Evolutionary conservation across 148 eudicot species (phyloP).

Genomic region (Rhododendron ovatum): DNA sequence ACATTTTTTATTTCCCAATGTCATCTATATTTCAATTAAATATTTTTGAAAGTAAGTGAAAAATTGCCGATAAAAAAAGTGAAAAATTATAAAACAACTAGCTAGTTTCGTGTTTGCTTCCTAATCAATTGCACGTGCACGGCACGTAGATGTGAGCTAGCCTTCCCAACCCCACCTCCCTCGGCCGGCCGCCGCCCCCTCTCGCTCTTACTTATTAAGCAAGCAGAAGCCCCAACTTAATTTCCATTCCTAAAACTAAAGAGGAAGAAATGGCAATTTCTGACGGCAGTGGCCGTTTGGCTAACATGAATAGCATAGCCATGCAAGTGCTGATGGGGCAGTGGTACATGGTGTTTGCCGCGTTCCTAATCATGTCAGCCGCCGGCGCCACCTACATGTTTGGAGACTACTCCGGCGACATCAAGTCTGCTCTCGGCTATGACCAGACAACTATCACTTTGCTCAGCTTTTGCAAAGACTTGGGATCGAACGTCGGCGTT

Average conservation of each 20-base stretch:
- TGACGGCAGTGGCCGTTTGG: background rate
- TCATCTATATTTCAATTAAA: too few relatives aligned
- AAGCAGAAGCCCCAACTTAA: background rate
- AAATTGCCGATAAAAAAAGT: too few relatives aligned
- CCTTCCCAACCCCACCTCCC: background rate
- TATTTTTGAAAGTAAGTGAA: too few relatives aligned
- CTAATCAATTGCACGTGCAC: too few relatives aligned
- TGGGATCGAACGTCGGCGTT: constrained; percentile 28
- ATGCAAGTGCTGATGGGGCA: constrained; percentile 18
- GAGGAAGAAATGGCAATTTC: background rate
- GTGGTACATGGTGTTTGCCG: constrained; percentile 39
- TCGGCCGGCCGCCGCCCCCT: background rate
- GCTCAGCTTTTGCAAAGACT: constrained; percentile 31
- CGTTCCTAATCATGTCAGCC: constrained; percentile 29
- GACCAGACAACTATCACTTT: constrained; percentile 32
- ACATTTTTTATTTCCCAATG: too few relatives aligned
- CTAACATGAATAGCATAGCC: background rate
- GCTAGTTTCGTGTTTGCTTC: too few relatives aligned
- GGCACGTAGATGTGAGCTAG: background rate
- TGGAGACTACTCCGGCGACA: constrained; percentile 21
- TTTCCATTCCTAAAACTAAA: background rate
- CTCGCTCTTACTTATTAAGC: background rate
- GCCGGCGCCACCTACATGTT: constrained; percentile 41
- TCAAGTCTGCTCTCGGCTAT: constrained; percentile 25
- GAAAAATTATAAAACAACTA: too few relatives aligned